Conservation (phyloP, 441 rosid species). For the Manihot esculenta region DNA sequence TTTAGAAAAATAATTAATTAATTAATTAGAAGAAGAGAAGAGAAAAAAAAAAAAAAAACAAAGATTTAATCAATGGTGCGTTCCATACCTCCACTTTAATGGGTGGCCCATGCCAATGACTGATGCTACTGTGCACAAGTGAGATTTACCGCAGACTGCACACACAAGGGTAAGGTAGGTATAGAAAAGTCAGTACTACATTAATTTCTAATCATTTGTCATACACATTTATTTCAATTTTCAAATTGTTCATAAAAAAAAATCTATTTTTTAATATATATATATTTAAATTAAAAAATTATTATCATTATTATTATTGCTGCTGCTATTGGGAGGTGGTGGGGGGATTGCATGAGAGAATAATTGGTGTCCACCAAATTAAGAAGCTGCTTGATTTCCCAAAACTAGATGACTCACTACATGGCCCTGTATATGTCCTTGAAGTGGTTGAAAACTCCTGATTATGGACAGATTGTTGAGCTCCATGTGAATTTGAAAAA, state of each 20-base stretch:
- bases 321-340: too few species aligned
- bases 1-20: background rate
- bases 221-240: too few species aligned
- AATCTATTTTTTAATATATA: too few species aligned
- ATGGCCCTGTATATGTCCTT: background rate
- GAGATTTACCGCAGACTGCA: background rate
- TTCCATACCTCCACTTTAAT: background rate
- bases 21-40: background rate
- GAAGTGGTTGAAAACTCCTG: background rate
- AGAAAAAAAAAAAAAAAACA: too few species aligned
- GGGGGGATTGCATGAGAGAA: background rate
- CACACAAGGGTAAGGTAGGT: background rate
- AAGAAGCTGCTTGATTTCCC: too few species aligned
- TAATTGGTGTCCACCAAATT: too few species aligned
- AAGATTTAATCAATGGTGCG: too few species aligned
- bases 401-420: too few species aligned
- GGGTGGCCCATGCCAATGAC: background rate
- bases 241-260: background rate
- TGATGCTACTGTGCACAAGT: too few species aligned
- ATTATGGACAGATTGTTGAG: background rate
- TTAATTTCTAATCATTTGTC: background rate
- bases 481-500: constrained; percentile 7
- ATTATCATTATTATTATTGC: too few species aligned
- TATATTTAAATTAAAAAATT: too few species aligned
- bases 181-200: background rate